Evolutionary conservation across 1,139 yeast species (phyloP), one percentile per base, ranked within the genome.

Genomic region (Geotrichum europaeum): DNA sequence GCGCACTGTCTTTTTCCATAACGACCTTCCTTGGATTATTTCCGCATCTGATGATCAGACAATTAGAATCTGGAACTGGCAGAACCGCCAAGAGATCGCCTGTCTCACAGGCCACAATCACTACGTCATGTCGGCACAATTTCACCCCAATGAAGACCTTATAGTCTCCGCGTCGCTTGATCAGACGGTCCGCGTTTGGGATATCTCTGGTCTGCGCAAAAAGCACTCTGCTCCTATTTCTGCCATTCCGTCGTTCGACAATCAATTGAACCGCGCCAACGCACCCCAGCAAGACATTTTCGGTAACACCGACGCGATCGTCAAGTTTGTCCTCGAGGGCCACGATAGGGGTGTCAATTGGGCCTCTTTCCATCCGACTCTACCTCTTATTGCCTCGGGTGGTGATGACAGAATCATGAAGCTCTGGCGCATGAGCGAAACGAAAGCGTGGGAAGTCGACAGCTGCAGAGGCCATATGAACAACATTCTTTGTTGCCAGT

Each of bases 171-270:
- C 98, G 3, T 91, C 98, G 6, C 81, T 95, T 72, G 99, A 95
- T 79, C 98, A 92, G 77, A 90, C 98, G n/a, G 98, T 95, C 51
- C 85, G 99, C 69, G 97, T 94, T 49, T 95, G 99, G 99, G 99
- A 95, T 77, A 94, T 94, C 69, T 84, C 96, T 10, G 98, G 97
- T 1, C 83, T 95, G 72, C 84, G 97, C 74, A 91, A 94, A 79
- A 91, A 90, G 75, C 98, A 94, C 76, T 89, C 96, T 32, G 98
- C 98, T 54, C 80, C 78, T 12, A 76, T 82, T 25, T 73, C 78
- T 24, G 71, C 81, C 10, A 71, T 67, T 40, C 63, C 83, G 65
- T 76, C 86, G 10, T 85, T 86, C 70, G 97, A 90, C 73, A 96
- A 89, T 67, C 96, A 88, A 75, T 78, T 86, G 71, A 84, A 84